phyloP scores from a whole-genome alignment of 345 rosid species.

The Gossypium sturtianum region DNA sequence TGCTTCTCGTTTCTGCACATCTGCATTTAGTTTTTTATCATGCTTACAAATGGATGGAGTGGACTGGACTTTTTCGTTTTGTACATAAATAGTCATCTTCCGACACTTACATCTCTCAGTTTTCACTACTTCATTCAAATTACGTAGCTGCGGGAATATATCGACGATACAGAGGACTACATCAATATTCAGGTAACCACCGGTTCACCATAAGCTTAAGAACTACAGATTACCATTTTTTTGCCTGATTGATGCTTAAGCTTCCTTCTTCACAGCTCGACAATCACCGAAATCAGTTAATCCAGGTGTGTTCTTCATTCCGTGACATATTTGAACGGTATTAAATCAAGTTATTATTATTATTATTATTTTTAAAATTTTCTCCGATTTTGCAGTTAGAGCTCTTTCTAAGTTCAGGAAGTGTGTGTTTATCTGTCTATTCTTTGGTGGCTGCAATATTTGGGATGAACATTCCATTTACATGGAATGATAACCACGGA shows the following conservation, averaged over 20 bases:
- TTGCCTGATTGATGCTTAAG: slow-evolving; percentile 2
- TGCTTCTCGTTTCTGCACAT: neutral
- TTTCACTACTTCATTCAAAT: slow-evolving; percentile 16
- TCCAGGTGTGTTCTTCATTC: slow-evolving; percentile 55
- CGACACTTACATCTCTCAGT: neutral
- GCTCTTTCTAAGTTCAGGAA: slow-evolving; percentile 70
- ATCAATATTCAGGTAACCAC: slow-evolving; percentile 81
- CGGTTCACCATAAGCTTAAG: neutral
- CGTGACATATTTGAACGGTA: neutral
- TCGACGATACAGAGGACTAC: slow-evolving; percentile 96
- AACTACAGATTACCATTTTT: neutral
- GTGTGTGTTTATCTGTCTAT: slow-evolving; percentile 53
- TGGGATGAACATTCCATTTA: slow-evolving; percentile 93
- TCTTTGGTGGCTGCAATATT: slow-evolving; percentile 82
- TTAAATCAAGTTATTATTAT: neutral
- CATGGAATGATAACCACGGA: slow-evolving; percentile 64
- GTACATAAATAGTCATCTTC: neutral
- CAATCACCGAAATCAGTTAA: slow-evolving; percentile 96
- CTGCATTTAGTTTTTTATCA: neutral
- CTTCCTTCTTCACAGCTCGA: slow-evolving; percentile 60
- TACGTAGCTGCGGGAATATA: slow-evolving; percentile 92
- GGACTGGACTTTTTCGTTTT: neutral
- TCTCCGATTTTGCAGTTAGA: slow-evolving; percentile 53
- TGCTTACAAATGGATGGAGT: neutral
- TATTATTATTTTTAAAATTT: neutral